Base-by-base conservation (phyloP, 108 stramenopile genomes). In the Cylindrotheca closterium region DNA sequence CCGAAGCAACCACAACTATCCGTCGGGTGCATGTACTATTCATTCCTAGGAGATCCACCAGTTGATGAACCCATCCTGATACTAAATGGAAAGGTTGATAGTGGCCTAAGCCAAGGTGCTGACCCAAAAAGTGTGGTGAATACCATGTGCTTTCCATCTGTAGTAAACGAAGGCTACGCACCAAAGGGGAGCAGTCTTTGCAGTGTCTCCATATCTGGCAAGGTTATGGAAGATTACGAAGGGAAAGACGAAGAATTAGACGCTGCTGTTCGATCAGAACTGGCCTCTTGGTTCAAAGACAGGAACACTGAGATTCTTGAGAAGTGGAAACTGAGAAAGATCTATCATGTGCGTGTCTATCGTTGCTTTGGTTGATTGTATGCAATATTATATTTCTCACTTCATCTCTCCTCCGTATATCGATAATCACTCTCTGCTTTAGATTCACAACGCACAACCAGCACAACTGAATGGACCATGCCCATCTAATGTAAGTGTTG, bases 121-220 rank as follows among this genome's bases (percentile, higher is more conserved):
- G 73, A 47, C 31, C 24, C 26, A 2, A 42, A 51, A 26, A 63
- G 53, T 52, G 89, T 89, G 21, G 82, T 89, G 53, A 94, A 94
- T 77, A 94, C 89, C 60, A 66, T 89, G 55, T 91, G 93, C 67
- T 95, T 95, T 51, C 93, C 90, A 8, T 90, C 90, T 2, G 74
- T 85, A 8, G 90, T 95, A 7, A 85, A 81, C 46, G 68, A 56
- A 2, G 77, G 68, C 1, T 92, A 92, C 32, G 88, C 90, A 51
- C 90, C 90, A 5, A 59, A 63, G 4, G 88, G 89, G 33, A 76
- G 71, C 30, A 78, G 73, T 48, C 66, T 95, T 21, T 90, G 88
- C 63, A 81, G 85, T 46, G 89, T 92, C 2, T 80, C 88, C 7
- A 48, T 95, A 61, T 69, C 90, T 12, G 76, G 79, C 34, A 59